Conservation (phyloP, 805 yeast genomes). For the Yarrowia alimentaria region DNA sequence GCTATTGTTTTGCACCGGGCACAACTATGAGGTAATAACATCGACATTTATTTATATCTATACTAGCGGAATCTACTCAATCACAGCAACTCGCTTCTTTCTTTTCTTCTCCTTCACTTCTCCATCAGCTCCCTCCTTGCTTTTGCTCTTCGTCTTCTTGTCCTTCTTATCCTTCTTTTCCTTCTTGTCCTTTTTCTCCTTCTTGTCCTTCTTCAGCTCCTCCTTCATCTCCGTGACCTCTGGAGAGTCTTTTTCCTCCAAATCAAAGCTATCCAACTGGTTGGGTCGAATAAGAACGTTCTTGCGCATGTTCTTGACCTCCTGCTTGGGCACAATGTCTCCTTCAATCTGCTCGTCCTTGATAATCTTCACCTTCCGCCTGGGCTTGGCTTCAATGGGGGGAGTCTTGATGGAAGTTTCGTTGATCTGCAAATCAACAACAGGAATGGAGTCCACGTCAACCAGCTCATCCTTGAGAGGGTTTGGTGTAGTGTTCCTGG, state of each 20-base stretch:
- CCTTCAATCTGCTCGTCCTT: constrained; percentile 38
- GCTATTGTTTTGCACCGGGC: too few relatives aligned
- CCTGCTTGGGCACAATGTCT: constrained; percentile 27
- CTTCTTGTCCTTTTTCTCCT: constrained; percentile 4
- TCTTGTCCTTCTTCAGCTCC: constrained; percentile 7
- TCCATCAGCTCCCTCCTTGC: constrained; percentile 16
- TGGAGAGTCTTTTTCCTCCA: constrained; percentile 29
- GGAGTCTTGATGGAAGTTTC: constrained; percentile 32
- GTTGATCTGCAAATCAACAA: constrained; percentile 16
- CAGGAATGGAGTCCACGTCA: constrained; percentile 25
- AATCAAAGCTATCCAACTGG: constrained; percentile 31
- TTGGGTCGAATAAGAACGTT: constrained; percentile 28
- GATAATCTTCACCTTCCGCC: constrained; percentile 36
- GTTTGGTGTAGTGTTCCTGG: constrained; percentile 14
- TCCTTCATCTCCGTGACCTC: constrained; percentile 29
- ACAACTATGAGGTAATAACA: too few relatives aligned
- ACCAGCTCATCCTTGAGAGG: constrained; percentile 22
- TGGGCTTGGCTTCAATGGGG: constrained; percentile 26
- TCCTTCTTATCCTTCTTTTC: constrained; percentile 13
- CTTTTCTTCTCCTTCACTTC: constrained; percentile 26
- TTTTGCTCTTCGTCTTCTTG: constrained; percentile 33
- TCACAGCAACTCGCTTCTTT: constrained; percentile 23
- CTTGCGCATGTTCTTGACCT: constrained; percentile 11
- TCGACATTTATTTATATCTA: constrained; percentile 3
- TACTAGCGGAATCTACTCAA: too few relatives aligned